Evolutionary conservation across 257 asterid genomes (phyloP).

Genomic region (Rehmannia glutinosa): DNA sequence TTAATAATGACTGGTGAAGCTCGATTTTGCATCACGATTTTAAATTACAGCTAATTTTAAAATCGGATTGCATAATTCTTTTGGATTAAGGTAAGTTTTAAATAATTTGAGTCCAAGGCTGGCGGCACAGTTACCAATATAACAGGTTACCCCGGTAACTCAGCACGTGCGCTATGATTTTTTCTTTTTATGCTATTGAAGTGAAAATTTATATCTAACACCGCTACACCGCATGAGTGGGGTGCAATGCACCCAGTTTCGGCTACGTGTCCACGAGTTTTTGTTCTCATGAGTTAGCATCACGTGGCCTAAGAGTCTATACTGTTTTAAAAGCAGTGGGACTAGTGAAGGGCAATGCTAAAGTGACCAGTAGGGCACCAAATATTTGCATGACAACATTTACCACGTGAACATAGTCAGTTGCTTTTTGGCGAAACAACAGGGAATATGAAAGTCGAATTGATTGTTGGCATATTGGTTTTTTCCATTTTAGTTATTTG

Average conservation of each 20-base stretch:
- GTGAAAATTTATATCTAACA: background rate
- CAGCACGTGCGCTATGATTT: conserved; percentile 10
- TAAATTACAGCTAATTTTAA: too few relatives aligned
- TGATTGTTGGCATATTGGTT: too few relatives aligned
- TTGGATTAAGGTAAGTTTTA: too few relatives aligned
- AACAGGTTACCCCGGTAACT: conserved; percentile 8
- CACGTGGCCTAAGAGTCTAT: conserved; percentile 9
- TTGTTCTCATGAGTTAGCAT: background rate
- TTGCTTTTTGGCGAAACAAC: background rate
- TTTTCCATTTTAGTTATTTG: too few relatives aligned
- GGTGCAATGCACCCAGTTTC: background rate
- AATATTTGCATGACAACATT: background rate
- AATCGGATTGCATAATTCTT: too few relatives aligned
- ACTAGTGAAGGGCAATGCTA: background rate
- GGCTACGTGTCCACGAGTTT: background rate
- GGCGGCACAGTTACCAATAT: background rate
- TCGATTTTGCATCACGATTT: too few relatives aligned
- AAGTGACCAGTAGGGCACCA: background rate
- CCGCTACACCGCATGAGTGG: background rate
- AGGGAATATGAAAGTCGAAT: too few relatives aligned
- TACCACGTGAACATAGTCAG: background rate
- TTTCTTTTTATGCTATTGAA: too few relatives aligned
- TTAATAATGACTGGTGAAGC: too few relatives aligned
- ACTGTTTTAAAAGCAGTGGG: background rate
- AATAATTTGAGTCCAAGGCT: too few relatives aligned